phyloP scores from a whole-genome alignment of 2,329 filamentous ascomycete species.

The Epichloe festucae region DNA sequence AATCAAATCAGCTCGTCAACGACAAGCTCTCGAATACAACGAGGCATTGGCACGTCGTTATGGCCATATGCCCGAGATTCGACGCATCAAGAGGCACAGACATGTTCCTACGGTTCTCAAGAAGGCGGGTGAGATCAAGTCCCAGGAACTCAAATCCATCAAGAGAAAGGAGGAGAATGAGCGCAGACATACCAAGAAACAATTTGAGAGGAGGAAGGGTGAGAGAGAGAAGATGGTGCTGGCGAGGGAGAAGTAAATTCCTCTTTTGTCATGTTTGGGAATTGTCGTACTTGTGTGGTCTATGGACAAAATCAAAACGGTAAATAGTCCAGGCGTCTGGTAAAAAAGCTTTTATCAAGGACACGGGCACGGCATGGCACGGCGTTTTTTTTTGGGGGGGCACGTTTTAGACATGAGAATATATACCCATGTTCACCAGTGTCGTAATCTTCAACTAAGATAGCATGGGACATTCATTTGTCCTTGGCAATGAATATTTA shows the following conservation, averaged over 20 bases:
- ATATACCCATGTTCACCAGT: too few species aligned
- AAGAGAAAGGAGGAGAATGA: conserved; percentile 92
- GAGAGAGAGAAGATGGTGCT: conserved; percentile 92
- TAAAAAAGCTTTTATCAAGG: too few species aligned
- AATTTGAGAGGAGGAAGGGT: conserved; percentile 55
- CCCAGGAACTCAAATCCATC: conserved; percentile 72
- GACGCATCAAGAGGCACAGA: conserved; percentile 77
- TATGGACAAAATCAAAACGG: not conserved
- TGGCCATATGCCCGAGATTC: conserved; percentile 91
- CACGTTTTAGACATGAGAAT: not conserved
- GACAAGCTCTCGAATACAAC: conserved; percentile 86
- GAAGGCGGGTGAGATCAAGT: conserved; percentile 93
- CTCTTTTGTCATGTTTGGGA: not conserved
- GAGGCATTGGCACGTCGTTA: conserved; percentile 71
- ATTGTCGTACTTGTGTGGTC: not conserved
- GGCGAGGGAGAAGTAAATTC: conserved; percentile 40
- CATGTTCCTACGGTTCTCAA: conserved; percentile 88
- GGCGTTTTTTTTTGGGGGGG: not conserved
- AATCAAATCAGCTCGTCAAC: conserved; percentile 71
- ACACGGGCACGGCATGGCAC: conserved; percentile 1
- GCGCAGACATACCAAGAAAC: conserved; percentile 78
- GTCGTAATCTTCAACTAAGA: too few species aligned
- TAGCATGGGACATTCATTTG: too few species aligned
- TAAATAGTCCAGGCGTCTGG: not conserved
- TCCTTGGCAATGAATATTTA: too few species aligned